Base-by-base conservation (phyloP, 441 rosid species). In the Omphalea diandra region DNA sequence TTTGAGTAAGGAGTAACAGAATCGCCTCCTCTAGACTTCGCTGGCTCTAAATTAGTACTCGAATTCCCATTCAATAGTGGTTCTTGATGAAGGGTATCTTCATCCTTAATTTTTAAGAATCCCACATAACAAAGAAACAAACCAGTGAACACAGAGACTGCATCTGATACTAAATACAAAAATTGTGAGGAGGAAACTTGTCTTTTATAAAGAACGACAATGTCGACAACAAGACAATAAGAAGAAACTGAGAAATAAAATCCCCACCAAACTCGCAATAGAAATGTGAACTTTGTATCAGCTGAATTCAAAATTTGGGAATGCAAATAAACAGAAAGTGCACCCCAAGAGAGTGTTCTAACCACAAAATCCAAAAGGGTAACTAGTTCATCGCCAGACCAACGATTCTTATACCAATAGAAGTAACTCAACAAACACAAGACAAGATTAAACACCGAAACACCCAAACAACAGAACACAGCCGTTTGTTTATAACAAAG, bases 231-330 rank as follows among this genome's bases (percentile, higher is more conserved):
- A 65, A 86, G 77, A 58, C 80, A 65, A 76, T 73, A 82, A 80
- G 86, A 80, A 57, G 86, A 85, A 63, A 81, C 20, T 52, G 75
- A 70, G 27, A 78, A 58, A 76, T 77, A 86, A 27, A 82, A 77
- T 29, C 76, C 80, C 91, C 84, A 85, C 90, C 93, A 88, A 65
- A 83, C 76, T 72, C 87, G 83, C 78, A 85, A 82, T 52, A 75
- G 54, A 33, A 80, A 17, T 2, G 84, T 83, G 75, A 82, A 75
- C 71, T 59, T 82, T 15, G 47, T 73, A 15, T 65, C 76, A 36
- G 44, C 63, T 20, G 76, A 75, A 60, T 58, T 63, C 22, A 65
- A 68, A 64, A 63, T 58, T 27, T 70, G 73, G 24, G 58, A 46
- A n/a, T 75, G 67, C 72, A 80, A 54, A 58, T 57, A 78, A 52